Percentiles rank a stretch among this genome's conserved stretches.
Conservation (phyloP, 2,329 filamentous ascomycete genomes). For the Cercospora sp. region DNA sequence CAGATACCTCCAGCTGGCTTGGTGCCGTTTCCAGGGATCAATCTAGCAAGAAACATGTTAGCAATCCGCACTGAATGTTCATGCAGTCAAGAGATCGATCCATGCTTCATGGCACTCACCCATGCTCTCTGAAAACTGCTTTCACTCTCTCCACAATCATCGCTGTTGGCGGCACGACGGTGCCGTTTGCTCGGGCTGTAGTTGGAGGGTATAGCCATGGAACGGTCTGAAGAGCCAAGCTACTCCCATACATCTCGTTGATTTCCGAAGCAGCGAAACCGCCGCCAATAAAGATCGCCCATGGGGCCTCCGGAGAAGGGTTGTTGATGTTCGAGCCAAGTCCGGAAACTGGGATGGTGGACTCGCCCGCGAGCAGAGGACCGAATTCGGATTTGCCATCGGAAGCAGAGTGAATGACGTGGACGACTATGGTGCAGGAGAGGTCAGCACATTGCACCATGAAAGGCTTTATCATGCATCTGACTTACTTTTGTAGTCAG, state of each 20-base stretch:
- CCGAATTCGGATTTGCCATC: conserved; percentile 25
- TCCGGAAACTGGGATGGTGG: conserved; percentile 24
- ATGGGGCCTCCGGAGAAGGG: conserved; percentile 19
- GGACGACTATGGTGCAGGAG: conserved; percentile 24
- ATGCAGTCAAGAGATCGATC: background rate
- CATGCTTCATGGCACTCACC: background rate
- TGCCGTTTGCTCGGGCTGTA: conserved; percentile 3
- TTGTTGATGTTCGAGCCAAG: conserved; percentile 26
- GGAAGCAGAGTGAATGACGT: conserved; percentile 28
- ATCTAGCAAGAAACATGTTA: background rate
- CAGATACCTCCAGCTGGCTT: conserved; percentile 6
- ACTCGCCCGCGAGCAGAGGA: conserved; percentile 23
- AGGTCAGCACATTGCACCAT: background rate
- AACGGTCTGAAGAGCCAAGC: conserved; percentile 12
- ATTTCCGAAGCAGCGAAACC: conserved; percentile 30
- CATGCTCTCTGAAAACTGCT: conserved; percentile 13
- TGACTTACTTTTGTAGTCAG: conserved; percentile 28
- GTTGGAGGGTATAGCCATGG: conserved; percentile 30
- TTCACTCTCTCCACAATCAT: conserved; percentile 18
- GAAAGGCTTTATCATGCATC: background rate
- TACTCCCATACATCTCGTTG: conserved; percentile 22
- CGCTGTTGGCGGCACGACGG: conserved; percentile 12
- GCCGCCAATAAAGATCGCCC: conserved; percentile 30
- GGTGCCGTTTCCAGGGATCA: conserved; percentile 8
- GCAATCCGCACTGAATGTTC: background rate